Conservation (phyloP, 2,329 filamentous ascomycete species). For the Elsinoe ampelina region DNA sequence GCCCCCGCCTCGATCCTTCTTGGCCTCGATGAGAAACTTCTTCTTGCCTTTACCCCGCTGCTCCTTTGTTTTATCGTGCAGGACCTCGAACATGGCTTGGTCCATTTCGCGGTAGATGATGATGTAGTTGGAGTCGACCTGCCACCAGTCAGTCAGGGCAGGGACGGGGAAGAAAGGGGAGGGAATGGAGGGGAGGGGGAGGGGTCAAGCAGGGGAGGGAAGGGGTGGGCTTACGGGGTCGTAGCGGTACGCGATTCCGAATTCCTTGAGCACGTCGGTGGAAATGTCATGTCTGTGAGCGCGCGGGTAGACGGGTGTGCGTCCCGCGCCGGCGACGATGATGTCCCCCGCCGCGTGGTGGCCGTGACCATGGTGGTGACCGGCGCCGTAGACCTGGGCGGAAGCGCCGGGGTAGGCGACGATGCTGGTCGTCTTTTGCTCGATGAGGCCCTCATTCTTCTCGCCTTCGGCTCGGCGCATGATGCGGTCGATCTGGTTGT, state of each 20-base stretch:
- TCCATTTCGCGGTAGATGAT: conserved; percentile 12
- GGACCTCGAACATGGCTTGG: conserved; percentile 4
- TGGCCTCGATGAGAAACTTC: conserved; percentile 10
- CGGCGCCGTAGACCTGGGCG: background rate
- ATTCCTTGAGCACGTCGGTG: conserved; percentile 7
- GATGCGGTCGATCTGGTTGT: conserved; percentile 5
- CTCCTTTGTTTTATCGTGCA: conserved; percentile 8
- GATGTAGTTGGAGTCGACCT: conserved; percentile 10
- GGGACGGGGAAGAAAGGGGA: background rate
- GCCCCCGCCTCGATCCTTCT: background rate
- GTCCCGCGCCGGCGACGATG: background rate
- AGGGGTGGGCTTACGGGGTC: background rate
- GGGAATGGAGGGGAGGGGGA: no score
- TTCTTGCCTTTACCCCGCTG: background rate
- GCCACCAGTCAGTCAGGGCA: background rate
- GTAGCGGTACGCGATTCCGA: background rate
- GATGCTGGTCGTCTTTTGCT: conserved; percentile 7
- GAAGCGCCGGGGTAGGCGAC: background rate
- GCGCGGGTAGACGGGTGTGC: conserved; percentile 4
- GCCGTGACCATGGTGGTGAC: background rate
- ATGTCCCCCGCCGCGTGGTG: conserved; percentile 5
- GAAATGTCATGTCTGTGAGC: conserved; percentile 12
- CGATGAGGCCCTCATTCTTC: background rate
- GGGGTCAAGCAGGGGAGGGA: no score
- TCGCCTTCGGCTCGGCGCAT: background rate